These are phyloP conservation scores for Zygotorulaspora mrakii DNA, from an alignment of 1,139 yeast species.

Conservation along the genomic window DNA sequence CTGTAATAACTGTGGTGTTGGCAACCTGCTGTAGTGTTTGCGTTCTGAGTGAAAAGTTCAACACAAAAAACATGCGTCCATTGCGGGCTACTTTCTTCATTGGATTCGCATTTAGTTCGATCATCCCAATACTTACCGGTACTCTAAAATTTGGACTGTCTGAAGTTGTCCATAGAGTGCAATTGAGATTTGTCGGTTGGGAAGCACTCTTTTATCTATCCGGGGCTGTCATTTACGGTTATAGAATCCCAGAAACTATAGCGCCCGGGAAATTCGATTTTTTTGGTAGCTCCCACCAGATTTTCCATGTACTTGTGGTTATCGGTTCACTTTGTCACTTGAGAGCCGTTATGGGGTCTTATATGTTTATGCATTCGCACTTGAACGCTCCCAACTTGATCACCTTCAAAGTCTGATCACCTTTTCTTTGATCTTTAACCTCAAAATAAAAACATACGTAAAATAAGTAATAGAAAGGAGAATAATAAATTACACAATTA, in stretches of 20 bases:
- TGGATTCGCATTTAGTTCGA: conserved; percentile 73
- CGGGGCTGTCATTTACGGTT: conserved; percentile 79
- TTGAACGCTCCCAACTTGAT: conserved; percentile 13
- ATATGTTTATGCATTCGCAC: conserved; percentile 26
- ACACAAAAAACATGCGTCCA: conserved; percentile 66
- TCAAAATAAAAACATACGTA: background rate
- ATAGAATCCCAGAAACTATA: conserved; percentile 71
- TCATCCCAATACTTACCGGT: conserved; percentile 65
- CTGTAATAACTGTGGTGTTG: conserved; percentile 48
- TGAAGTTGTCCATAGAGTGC: conserved; percentile 51
- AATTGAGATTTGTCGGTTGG: conserved; percentile 53
- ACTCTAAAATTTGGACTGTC: conserved; percentile 42
- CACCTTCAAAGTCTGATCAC: conserved; percentile 8
- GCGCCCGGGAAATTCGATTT: conserved; percentile 67
- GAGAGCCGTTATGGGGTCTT: conserved; percentile 51
- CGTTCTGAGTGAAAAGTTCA: conserved; percentile 64
- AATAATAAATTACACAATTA: no score
- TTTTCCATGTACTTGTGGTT: conserved; percentile 80
- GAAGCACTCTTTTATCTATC: conserved; percentile 71
- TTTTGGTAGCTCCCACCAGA: conserved; percentile 82
- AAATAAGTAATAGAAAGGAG: background rate
- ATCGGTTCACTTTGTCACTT: conserved; percentile 78
- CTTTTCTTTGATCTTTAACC: background rate
- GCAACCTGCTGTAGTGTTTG: conserved; percentile 62
- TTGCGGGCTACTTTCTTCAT: conserved; percentile 76